Conservation (phyloP, 345 rosid genomes). For the Boechera divaricarpa region DNA sequence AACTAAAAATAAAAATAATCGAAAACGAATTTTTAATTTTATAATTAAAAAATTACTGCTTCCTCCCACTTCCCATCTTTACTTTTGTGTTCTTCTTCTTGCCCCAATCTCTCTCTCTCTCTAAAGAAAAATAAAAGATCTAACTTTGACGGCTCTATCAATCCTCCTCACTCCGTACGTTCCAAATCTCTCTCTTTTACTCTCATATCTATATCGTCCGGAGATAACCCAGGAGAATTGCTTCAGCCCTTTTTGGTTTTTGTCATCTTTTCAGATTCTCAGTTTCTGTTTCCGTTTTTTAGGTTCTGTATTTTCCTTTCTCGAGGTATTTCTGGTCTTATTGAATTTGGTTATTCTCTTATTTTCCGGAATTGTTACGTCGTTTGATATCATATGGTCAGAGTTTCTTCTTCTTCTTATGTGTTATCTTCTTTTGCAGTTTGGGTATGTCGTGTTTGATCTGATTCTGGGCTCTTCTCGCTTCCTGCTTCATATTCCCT, state of each 20-base stretch:
- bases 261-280: conserved; percentile 23
- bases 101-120: conserved; percentile 27
- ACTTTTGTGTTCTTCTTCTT: conserved; percentile 34
- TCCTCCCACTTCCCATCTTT: conserved; percentile 32
- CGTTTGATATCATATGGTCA: conserved; percentile 23
- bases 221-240: conserved; percentile 28
- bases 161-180: conserved; percentile 50
- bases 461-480: conserved; percentile 45
- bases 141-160: conserved; percentile 39
- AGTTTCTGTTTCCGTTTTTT: conserved; percentile 1
- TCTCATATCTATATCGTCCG: background rate
- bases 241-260: conserved; percentile 25
- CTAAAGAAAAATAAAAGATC: conserved; percentile 24
- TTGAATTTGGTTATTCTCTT: conserved; percentile 11
- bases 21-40: conserved; percentile 19
- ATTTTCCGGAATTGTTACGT: background rate
- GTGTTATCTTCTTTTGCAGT: conserved; percentile 46
- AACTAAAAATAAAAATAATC: background rate
- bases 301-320: conserved; percentile 4
- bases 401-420: background rate
- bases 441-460: conserved; percentile 46
- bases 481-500: conserved; percentile 25
- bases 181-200: conserved; percentile 44
- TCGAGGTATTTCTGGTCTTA: background rate
- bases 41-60: conserved; percentile 43